Base-by-base conservation (phyloP, 768 basidiomycete species). In the Hysterangium stoloniferum region DNA sequence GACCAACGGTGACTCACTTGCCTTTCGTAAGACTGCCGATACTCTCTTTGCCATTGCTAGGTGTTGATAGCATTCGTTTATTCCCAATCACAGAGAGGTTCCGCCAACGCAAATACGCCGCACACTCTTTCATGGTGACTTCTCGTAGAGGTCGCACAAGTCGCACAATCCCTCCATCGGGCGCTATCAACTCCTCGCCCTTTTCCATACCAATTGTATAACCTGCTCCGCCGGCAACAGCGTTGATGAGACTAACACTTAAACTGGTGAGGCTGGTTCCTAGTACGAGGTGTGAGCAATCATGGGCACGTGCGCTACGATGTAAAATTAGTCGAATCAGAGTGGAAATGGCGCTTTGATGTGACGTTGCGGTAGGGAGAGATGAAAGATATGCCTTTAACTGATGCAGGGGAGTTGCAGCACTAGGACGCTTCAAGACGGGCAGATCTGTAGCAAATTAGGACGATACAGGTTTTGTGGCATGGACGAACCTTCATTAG, bases 211-310 rank as follows among this genome's bases (percentile, higher is more conserved):
- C 72, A 11, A 90, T 73, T 3, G 75, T 70, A 62, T 82, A 86
- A 0, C 89, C 89, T 2, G 80, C 79, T 11, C 89, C 89, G 61
- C 85, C 82, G 0, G 84, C 74, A 37, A 91, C 79, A 9, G 76
- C 78, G 3, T 85, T 80, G 52, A 90, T 83, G 19, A 90, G 66
- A 19, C 78, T 76, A 28, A 90, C 74, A 0, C 88, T 86, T 0
- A 91, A 69, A 0, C 82, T 79, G 1, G 89, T 90, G n/a, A 89
- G 67, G 1, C 80, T 82, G 12, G 86, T 84, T 54, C 89, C 89
- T 11, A 90, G 73, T 12, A 90, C 70, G 13, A 91, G 69, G 61
- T 91, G 87, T 0, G 88, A 88, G n/a, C 80, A 80, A 4, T 64
- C 61, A 4, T 69, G 74, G 1, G 73, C 70, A 22, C 67, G 65